Base-by-base conservation (phyloP, 139 green algal genomes). In the Micractinium sp. region DNA sequence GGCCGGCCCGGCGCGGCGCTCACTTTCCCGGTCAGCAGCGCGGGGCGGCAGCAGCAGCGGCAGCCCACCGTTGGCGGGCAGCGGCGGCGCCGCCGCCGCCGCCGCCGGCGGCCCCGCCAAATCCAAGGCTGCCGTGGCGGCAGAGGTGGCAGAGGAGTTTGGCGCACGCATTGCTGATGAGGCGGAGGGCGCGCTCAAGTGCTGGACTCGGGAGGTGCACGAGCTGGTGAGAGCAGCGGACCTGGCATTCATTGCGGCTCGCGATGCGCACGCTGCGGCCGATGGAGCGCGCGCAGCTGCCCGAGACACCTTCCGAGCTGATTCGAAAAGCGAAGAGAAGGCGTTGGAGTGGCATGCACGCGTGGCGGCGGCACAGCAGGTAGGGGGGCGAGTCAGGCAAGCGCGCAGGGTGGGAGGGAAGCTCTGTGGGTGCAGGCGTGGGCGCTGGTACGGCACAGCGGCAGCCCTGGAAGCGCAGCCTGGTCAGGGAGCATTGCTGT, bases 291-390 rank as follows among this genome's bases (percentile, higher is more conserved):
- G 90, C 9, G 82, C 83, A 3, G 53, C 85, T 22, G 90, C 90
- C 0, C 81, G 90, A 16, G 82, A 91, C 23, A 81, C 76, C 35
- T 91, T 85, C 56, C 79, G 90, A 0, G 73, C 78, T 0, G 87
- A 89, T 35, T 84, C 89, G 39, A 47, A 56, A 56, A 89, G 38
- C 60, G 53, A 81, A 29, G 76, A 75, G 38, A 89, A 88, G 56
- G 33, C 85, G 4, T 74, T 85, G 29, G 81, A 77, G 35, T 94
- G 92, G 92, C 90, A 90, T 61, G 83, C 67, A 69, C 78, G 69
- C 1, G 91, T 93, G n/a, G 81, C 38, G n/a, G 31, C 76, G 19
- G 85, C 89, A 22, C 88, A 93, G 56, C 61, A 39, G 83, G 83
- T 87, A 66, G 12, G 81, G 7, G 25, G 20, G 22, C 23, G 5